Evolutionary conservation across 2,329 filamentous ascomycete genomes (phyloP).

Genomic region (Leptographium radiaticola): DNA sequence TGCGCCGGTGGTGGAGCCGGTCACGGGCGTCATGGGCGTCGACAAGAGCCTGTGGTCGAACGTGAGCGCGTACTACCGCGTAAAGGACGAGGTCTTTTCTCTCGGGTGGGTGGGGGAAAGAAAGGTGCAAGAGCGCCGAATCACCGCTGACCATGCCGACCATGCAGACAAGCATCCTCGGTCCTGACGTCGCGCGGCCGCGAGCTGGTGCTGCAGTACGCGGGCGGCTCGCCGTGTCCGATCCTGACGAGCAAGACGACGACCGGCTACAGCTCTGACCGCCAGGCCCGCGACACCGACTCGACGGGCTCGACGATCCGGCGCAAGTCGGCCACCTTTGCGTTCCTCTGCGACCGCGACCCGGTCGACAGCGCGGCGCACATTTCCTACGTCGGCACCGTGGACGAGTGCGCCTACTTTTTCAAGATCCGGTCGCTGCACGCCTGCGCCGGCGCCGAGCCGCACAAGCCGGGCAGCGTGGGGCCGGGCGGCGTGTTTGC

Average conservation of each 20-base stretch:
- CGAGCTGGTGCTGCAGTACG: constrained; percentile 67
- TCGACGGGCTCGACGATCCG: constrained; percentile 24
- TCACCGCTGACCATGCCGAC: neutral
- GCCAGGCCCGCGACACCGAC: neutral
- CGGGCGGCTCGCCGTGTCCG: constrained; percentile 61
- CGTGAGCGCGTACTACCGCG: constrained; percentile 65
- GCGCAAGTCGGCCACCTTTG: constrained; percentile 74
- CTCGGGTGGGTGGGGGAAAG: constrained; percentile 46
- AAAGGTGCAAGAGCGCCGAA: no score
- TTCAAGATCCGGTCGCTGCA: constrained; percentile 83
- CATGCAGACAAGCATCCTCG: constrained; percentile 38
- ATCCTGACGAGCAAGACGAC: constrained; percentile 19
- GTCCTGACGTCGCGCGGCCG: constrained; percentile 48
- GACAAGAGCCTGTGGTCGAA: constrained; percentile 52
- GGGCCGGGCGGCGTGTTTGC: constrained; percentile 69
- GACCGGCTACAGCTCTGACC: constrained; percentile 13
- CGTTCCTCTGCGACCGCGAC: constrained; percentile 84
- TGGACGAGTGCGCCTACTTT: constrained; percentile 88
- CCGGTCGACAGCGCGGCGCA: constrained; percentile 53
- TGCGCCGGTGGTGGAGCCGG: constrained; percentile 55
- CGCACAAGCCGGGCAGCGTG: constrained; percentile 59
- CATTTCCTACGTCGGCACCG: constrained; percentile 75
- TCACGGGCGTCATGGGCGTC: constrained; percentile 51
- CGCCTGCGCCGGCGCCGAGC: constrained; percentile 58
- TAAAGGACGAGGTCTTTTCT: constrained; percentile 54